These are phyloP conservation scores for Acacia melanoxylon DNA, from an alignment of 306 rosid species.

Conservation along the genomic window DNA sequence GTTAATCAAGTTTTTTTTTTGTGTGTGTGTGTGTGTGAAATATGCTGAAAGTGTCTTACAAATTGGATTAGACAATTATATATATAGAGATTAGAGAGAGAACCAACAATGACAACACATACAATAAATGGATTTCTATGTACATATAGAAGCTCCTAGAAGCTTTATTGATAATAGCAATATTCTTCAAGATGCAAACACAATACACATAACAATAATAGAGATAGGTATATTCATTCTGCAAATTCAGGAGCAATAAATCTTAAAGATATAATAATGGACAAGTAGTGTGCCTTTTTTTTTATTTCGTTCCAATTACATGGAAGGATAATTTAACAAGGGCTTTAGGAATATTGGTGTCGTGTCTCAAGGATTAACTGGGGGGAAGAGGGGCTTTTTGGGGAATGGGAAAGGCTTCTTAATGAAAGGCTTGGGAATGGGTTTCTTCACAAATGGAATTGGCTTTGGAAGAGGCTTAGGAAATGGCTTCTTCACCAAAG, in stretches of 20 bases:
- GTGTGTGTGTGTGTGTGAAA: no score
- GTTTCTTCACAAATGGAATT: slow-evolving; percentile 12
- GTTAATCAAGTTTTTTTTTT: no score
- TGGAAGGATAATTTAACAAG: background rate
- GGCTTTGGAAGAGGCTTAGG: slow-evolving; percentile 25
- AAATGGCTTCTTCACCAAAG: background rate
- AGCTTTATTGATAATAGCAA: background rate
- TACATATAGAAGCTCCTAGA: background rate
- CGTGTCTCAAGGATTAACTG: background rate
- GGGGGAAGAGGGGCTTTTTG: slow-evolving; percentile 25
- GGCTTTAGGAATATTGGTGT: background rate
- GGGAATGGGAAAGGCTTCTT: slow-evolving; percentile 11
- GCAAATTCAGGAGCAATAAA: background rate
- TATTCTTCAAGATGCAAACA: background rate
- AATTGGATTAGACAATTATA: no score
- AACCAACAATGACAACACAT: background rate
- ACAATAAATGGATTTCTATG: background rate
- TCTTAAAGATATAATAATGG: background rate
- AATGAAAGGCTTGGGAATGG: background rate
- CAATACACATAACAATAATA: background rate
- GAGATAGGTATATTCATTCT: background rate
- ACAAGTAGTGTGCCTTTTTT: background rate
- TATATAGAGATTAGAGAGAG: background rate
- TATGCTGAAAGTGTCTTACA: no score
- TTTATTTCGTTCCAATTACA: background rate